Percentiles rank a stretch among this genome's conserved stretches.
Conservation (phyloP, 2,329 filamentous ascomycete genomes). For the Fusarium falciforme region DNA sequence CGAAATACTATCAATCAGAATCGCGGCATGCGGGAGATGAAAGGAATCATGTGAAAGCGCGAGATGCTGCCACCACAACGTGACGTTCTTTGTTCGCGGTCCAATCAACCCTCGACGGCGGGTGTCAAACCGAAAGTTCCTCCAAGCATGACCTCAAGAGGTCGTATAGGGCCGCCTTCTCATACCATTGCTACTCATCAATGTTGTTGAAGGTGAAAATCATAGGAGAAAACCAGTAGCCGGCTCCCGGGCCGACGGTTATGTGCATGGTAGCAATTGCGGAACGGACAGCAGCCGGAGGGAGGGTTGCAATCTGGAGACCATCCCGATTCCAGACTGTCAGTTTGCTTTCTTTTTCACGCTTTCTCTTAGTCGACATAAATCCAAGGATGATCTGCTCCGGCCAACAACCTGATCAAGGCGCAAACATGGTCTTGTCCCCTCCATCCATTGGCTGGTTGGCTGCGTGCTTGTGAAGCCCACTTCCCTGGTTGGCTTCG, state of each 20-base stretch:
- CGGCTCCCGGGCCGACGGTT: slow-evolving; percentile 31
- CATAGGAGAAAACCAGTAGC: not conserved
- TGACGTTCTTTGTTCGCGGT: not conserved
- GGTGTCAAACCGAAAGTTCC: not conserved
- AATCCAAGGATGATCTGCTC: slow-evolving; percentile 32
- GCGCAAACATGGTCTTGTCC: slow-evolving; percentile 34
- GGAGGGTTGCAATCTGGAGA: slow-evolving; percentile 14
- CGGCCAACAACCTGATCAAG: slow-evolving; percentile 37
- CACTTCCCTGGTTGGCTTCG: slow-evolving; percentile 25
- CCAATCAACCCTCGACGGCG: not conserved
- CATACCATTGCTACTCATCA: not conserved
- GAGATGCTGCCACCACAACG: not conserved
- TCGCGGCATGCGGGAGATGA: not conserved
- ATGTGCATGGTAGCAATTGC: slow-evolving; percentile 1
- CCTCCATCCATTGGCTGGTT: slow-evolving; percentile 28
- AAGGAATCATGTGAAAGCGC: not conserved
- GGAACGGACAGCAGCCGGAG: slow-evolving; percentile 1
- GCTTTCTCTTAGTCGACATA: slow-evolving; percentile 3
- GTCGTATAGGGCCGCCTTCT: not conserved
- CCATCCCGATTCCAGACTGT: not conserved
- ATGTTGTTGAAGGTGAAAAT: not conserved
- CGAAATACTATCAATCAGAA: not conserved
- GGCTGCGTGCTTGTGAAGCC: slow-evolving; percentile 19
- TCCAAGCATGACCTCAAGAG: not conserved
- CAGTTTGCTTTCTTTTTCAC: slow-evolving; percentile 7